These are phyloP conservation scores for Suillus subluteus DNA, from an alignment of 768 basidiomycete genomes.

Conservation along the genomic window DNA sequence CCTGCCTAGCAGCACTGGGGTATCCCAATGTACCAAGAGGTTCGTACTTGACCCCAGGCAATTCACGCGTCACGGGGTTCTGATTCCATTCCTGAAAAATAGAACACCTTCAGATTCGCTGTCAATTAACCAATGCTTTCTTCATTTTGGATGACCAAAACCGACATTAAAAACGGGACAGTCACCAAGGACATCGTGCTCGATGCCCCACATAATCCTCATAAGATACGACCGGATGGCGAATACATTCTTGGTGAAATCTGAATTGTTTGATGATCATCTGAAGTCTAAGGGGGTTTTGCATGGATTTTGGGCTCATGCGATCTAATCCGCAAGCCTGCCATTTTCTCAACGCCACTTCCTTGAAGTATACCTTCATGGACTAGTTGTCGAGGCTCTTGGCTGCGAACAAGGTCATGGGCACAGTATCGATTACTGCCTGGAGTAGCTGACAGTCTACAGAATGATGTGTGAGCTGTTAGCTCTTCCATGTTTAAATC, in stretches of 20 bases:
- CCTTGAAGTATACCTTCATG: conserved; percentile 7
- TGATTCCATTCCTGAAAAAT: background rate
- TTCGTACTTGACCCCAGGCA: background rate
- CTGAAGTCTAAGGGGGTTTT: background rate
- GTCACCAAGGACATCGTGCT: conserved; percentile 9
- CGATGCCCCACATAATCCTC: conserved; percentile 12
- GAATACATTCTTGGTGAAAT: conserved; percentile 13
- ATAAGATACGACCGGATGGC: conserved; percentile 10
- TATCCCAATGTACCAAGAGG: conserved; percentile 11
- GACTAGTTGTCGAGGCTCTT: conserved; percentile 7
- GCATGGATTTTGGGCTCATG: conserved; percentile 15
- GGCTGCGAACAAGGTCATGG: conserved; percentile 18
- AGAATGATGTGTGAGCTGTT: too few species aligned
- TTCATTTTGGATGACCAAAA: too few species aligned
- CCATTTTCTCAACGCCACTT: conserved; percentile 12
- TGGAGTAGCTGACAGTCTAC: too few species aligned
- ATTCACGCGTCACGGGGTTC: conserved; percentile 13
- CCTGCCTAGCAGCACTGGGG: conserved; percentile 7
- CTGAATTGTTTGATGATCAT: conserved; percentile 24
- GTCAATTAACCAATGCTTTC: conserved; percentile 27
- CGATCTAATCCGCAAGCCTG: background rate
- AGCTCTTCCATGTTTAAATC: too few species aligned
- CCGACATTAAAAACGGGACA: conserved; percentile 14
- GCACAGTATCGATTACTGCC: conserved; percentile 34
- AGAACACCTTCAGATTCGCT: conserved; percentile 29